Percentiles rank a stretch among this genome's conserved stretches.
phyloP scores from a whole-genome alignment of 2,329 filamentous ascomycete genomes.

The Sarocladium strictum region DNA sequence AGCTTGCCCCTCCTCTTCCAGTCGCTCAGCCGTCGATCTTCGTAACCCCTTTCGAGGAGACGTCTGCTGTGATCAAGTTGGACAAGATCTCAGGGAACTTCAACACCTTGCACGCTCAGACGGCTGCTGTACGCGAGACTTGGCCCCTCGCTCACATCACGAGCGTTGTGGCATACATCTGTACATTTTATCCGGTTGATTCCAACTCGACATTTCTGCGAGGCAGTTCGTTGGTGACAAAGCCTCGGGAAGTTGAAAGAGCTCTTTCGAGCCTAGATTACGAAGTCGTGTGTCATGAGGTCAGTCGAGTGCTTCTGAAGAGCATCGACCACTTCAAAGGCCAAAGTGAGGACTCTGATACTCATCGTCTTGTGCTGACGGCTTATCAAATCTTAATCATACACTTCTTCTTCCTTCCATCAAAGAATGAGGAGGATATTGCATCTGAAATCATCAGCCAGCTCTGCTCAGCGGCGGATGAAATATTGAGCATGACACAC shows the following conservation, averaged over 20 bases:
- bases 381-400: slow-evolving; percentile 28
- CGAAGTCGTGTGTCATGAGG: slow-evolving; percentile 20
- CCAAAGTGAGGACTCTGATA: slow-evolving; percentile 18
- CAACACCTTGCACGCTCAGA: slow-evolving; percentile 29
- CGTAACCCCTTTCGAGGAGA: slow-evolving; percentile 23
- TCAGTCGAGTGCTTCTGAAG: slow-evolving; percentile 20
- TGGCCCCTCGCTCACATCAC: slow-evolving; percentile 28
- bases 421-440: slow-evolving; percentile 15
- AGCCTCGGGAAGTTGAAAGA: slow-evolving; percentile 15
- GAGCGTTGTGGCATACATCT: slow-evolving; percentile 24
- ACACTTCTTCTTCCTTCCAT: slow-evolving; percentile 27
- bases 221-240: slow-evolving; percentile 16
- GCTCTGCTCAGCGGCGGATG: slow-evolving; percentile 23
- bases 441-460: slow-evolving; percentile 20
- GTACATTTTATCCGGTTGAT: slow-evolving; percentile 19
- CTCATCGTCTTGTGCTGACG: slow-evolving; percentile 21
- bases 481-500: slow-evolving; percentile 21
- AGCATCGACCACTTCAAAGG: slow-evolving; percentile 18
- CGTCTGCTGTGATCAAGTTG: slow-evolving; percentile 24
- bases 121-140: slow-evolving; percentile 26
- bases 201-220: slow-evolving; percentile 16
- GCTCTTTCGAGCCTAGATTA: slow-evolving; percentile 14
- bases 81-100: slow-evolving; percentile 31
- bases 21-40: slow-evolving; percentile 21
- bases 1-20: slow-evolving; percentile 18